A percentile compares a stretch with the other conserved stretches of the same genome.
These are phyloP conservation scores for Dactylis glomerata DNA, from an alignment of 176 grass and related monocot genomes.

Conservation along the genomic window DNA sequence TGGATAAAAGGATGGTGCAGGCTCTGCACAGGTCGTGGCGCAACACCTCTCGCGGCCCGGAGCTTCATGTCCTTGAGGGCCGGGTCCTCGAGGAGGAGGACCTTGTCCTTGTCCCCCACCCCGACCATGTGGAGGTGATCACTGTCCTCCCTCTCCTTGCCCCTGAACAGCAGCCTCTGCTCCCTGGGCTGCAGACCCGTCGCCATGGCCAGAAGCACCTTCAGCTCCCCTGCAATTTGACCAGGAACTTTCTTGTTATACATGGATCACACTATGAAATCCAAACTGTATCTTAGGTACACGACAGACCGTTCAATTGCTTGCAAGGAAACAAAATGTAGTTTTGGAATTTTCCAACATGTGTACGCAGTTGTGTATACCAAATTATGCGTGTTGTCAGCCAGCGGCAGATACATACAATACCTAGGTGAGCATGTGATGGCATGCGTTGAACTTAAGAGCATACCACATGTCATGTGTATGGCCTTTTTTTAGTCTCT, in stretches of 20 bases:
- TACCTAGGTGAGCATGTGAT: conserved; percentile 17
- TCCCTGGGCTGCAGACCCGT: conserved; percentile 73
- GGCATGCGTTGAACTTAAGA: conserved; percentile 3
- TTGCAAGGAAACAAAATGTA: not conserved
- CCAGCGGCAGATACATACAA: not conserved
- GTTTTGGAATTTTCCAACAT: conserved; percentile 6
- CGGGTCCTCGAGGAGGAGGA: conserved; percentile 70
- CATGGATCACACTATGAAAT: not conserved
- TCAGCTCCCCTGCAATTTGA: conserved; percentile 65
- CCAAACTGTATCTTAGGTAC: not conserved
- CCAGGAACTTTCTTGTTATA: not conserved
- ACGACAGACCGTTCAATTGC: not conserved
- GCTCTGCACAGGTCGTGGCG: not conserved
- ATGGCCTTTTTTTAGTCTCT: conserved; percentile 9
- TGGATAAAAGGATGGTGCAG: conserved; percentile 38
- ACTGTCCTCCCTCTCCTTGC: conserved; percentile 82
- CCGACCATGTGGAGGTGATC: conserved; percentile 81
- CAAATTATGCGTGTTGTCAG: not conserved
- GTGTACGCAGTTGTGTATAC: not conserved
- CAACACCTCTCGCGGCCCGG: not conserved
- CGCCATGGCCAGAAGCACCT: conserved; percentile 58
- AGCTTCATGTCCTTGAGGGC: conserved; percentile 68
- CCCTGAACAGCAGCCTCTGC: conserved; percentile 87
- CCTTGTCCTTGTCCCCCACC: conserved; percentile 77
- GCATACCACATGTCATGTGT: not conserved